Evolutionary conservation across 2,329 filamentous ascomycete genomes (phyloP), one percentile per base, ranked within the genome.

Genomic region (Fusarium graminum): DNA sequence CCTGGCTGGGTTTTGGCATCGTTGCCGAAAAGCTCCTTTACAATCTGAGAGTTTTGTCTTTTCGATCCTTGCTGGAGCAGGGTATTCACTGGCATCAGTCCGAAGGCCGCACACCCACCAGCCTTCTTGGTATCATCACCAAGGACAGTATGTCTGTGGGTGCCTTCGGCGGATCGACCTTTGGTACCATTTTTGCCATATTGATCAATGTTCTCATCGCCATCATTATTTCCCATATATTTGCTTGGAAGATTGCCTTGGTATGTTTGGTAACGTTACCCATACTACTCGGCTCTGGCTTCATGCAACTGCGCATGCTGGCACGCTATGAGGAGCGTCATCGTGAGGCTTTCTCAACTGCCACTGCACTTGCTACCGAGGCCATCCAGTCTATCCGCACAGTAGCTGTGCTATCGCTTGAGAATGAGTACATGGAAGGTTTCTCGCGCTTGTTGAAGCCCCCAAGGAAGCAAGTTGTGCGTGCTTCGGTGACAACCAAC

Each of bases 191-290:
- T 19, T 86, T 92, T 52, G 88, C 89, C 1, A 88, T 91, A 26
- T 68, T 84, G 3, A 83, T 92, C 64, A 92, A 90, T 72, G 85
- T 92, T 22, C 65, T 92, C 19, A 86, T 85, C 1, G 89, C 88
- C 3, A 87, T 92, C 46, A 85, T 90, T 29, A 73, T 92, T 13
- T 87, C 90, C 0, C 88, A 91, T 63, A 86, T 92, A 45, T 81
- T 93, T 52, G 89, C 89, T 2, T 93, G 91, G 91, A 90, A 87
- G 72, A 91, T 93, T 59, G 90, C 90, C 1, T 75, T 93, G 13
- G 90, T 93, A 7, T 89, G 88, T 55, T 80, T 93, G 4, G 84
- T 89, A 1, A 82, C 86, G 14, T 86, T 92, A 0, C 91, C 90
- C 0, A 77, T 92, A 13, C 82, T 92, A 6, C 80, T 93, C 0